Conservation (phyloP, 2,329 filamentous ascomycete species). For the Penicillium sclerotiorum region DNA sequence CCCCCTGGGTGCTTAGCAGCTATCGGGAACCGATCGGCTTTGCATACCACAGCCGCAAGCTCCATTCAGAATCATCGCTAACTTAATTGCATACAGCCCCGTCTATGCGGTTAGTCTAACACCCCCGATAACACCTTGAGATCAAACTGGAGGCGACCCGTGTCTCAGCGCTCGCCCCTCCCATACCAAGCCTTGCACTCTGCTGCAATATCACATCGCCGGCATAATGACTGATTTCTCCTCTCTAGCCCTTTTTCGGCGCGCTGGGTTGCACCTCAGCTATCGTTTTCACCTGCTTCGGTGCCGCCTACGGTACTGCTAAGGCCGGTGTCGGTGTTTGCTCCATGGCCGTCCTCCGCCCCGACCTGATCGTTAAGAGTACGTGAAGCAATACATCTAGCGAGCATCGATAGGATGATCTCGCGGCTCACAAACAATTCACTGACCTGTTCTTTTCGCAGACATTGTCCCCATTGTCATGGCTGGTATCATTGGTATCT, state of each 20-base stretch:
- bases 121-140: constrained; percentile 17
- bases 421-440: constrained; percentile 15
- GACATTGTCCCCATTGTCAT: constrained; percentile 99
- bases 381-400: constrained; percentile 48
- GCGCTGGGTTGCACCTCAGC: constrained; percentile 94
- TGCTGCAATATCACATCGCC: background rate
- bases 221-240: constrained; percentile 14
- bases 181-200: constrained; percentile 3
- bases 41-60: background rate
- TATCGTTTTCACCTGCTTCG: constrained; percentile 95
- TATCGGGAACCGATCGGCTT: constrained; percentile 22
- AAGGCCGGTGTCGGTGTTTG: constrained; percentile 99
- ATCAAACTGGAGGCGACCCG: constrained; percentile 15
- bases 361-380: constrained; percentile 99
- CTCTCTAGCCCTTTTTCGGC: constrained; percentile 80
- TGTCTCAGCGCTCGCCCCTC: constrained; percentile 8
- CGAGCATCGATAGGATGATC: background rate
- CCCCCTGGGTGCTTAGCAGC: constrained; percentile 35
- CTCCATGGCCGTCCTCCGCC: constrained; percentile 95
- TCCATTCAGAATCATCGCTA: constrained; percentile 22
- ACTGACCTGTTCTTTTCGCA: constrained; percentile 42
- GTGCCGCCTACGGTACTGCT: constrained; percentile 96
- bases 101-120: constrained; percentile 91
- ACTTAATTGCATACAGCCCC: constrained; percentile 64
- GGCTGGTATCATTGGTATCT: constrained; percentile 99